Base-by-base conservation (phyloP, 1,284 basidiomycete species). In the Melanopsichium pennsylvanicum region DNA sequence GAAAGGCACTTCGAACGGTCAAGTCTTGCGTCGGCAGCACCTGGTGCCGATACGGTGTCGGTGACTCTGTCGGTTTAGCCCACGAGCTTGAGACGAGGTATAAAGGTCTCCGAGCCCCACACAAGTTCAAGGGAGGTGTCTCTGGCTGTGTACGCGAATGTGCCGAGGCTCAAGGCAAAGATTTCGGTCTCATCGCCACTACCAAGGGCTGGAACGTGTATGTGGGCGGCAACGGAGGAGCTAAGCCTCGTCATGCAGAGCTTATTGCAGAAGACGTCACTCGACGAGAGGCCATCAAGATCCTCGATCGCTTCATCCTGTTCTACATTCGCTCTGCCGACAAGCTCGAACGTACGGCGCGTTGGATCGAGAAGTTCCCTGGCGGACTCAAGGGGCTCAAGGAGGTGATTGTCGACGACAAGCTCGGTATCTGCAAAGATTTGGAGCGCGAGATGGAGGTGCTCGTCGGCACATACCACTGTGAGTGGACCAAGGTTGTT, bases 51-150 rank as follows among this genome's bases (percentile, higher is more conserved):
- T 90, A 87, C 70, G 89, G 89, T 9, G 84, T 90, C 12, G 88
- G 89, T 13, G 89, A 90, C 76, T 88, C 88, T 6, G 89, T 91
- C 27, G 88, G 88, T 23, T 81, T 91, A 58, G 89, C 89, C 0
- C 85, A 90, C 34, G 84, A 86, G 69, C 85, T 91, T 2, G 90
- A 91, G 81, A 85, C 89, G 56, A 84, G 89, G 5, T 91, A 91
- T 81, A 87, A 87, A 61, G 88, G 88, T 27, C 84, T 91, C 21
- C 85, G 75, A 23, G 85, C 86, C 2, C 89, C 89, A 13, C 89
- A 90, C 82, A 91, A 90, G 81, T 82, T 82, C 79, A 90, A 90
- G 80, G 89, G 89, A 15, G 89, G 89, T n/a, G 88, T 91, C 2
- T 87, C 86, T 31, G 89, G 89, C 13, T 90, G 74, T 39, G 64